A percentile compares a stretch with the other conserved stretches of the same genome.
These are phyloP conservation scores for Ramularia collo-cygni DNA, from an alignment of 2,329 filamentous ascomycete species.

Conservation along the genomic window DNA sequence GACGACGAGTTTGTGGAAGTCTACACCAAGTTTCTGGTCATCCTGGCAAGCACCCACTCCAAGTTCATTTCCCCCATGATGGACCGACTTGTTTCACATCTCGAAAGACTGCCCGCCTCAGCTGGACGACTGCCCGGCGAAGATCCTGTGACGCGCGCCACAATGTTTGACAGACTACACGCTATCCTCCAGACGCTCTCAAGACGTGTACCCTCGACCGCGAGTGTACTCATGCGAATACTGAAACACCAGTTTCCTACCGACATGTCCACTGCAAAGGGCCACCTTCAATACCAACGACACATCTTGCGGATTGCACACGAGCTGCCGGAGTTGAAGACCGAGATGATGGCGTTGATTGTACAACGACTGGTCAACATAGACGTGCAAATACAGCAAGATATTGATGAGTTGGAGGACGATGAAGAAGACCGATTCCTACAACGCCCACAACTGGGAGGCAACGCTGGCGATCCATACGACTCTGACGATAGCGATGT, in stretches of 20 bases:
- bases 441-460: slow-evolving; percentile 41
- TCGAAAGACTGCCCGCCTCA: slow-evolving; percentile 55
- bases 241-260: slow-evolving; percentile 30
- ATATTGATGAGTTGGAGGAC: slow-evolving; percentile 88
- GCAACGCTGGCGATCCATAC: slow-evolving; percentile 46
- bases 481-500: slow-evolving; percentile 56
- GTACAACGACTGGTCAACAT: slow-evolving; percentile 85
- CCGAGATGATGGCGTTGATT: slow-evolving; percentile 75
- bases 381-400: slow-evolving; percentile 89
- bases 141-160: slow-evolving; percentile 52
- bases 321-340: slow-evolving; percentile 70
- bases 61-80: slow-evolving; percentile 69
- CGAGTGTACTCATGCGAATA: slow-evolving; percentile 56
- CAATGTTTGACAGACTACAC: slow-evolving; percentile 69
- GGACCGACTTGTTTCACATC: slow-evolving; percentile 72
- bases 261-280: slow-evolving; percentile 60
- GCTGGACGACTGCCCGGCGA: slow-evolving; percentile 49
- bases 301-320: slow-evolving; percentile 72
- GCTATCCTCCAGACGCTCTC: slow-evolving; percentile 68
- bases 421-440: slow-evolving; percentile 71
- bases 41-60: slow-evolving; percentile 73
- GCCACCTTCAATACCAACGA: slow-evolving; percentile 81
- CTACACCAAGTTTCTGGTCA: slow-evolving; percentile 51
- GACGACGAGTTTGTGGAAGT: slow-evolving; percentile 53
- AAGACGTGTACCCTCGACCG: slow-evolving; percentile 72